Evolutionary conservation across 1,139 yeast species (phyloP), one percentile per base, ranked within the genome.

Genomic region (Citeromyces hawaiiensis): DNA sequence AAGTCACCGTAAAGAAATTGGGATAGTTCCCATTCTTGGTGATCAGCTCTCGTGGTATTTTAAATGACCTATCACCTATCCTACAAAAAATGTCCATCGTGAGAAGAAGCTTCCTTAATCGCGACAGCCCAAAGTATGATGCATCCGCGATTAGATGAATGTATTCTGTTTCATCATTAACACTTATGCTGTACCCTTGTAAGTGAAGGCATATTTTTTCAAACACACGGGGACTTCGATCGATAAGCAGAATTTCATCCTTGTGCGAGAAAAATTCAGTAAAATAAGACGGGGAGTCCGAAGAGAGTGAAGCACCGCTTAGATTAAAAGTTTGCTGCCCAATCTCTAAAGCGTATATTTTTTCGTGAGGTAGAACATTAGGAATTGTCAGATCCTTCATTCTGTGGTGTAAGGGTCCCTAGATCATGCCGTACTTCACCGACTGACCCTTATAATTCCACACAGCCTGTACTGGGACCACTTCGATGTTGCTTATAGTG

Each of bases 221-320:
- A 55, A 87, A 87, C 0, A 83, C 70, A 3, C 56, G 62, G 0
- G 94, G 82, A n/a, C 80, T 77, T 36, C 96, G 60, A 56, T 87
- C 96, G 39, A 87, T 73, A 49, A 74, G 76, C n/a, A 85, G 55
- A 0, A 68, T 63, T 36, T 70, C 71, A 2, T 49, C 64, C 30
- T 54, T 52, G 14, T 56, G 49, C 2, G 43, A 39, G 46, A 76
- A 76, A 54, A 56, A 75, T 16, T 59, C 53, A 13, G 82, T 73
- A 54, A 76, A 76, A 50, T 73, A 74, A 2, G 81, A 74, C 2
- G 83, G 82, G 0, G 72, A 78, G 58, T 86, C 96, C 1, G 85
- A 83, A 18, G 88, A 81, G 35, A 87, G 57, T 4, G 95, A 85
- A 1, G 91, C 87, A 1, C 96, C 96, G 52, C 91, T 79, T 27